Conservation (phyloP, 108 stramenopile species). For the Schizochytrium sp. region DNA sequence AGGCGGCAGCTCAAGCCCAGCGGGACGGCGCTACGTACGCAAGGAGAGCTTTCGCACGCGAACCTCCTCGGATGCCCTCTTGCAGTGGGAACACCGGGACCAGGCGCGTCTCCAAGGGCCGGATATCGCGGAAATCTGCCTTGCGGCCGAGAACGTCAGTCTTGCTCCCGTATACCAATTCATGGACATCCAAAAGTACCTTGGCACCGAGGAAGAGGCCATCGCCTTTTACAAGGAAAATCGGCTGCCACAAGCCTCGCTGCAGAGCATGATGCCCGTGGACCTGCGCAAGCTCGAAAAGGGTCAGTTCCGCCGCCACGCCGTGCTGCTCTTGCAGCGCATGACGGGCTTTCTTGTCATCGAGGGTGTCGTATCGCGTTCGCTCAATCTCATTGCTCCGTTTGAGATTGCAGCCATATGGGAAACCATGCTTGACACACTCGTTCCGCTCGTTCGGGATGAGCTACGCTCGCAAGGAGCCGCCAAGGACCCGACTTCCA, state of each 20-base stretch:
- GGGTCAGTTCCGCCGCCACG: not conserved
- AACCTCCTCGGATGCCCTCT: not conserved
- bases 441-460: not conserved
- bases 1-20: not conserved
- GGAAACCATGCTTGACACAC: not conserved
- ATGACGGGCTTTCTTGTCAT: not conserved
- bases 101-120: not conserved
- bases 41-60: not conserved
- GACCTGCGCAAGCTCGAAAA: not conserved
- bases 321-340: not conserved
- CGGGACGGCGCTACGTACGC: not conserved
- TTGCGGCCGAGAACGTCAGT: not conserved
- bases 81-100: not conserved
- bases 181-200: slow-evolving; percentile 6
- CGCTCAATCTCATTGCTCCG: not conserved
- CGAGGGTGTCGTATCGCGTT: not conserved
- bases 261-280: not conserved
- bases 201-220: not conserved
- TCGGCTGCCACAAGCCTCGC: not conserved
- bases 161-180: not conserved
- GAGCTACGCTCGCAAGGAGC: not conserved
- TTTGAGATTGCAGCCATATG: not conserved
- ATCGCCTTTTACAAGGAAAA: not conserved
- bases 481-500: not conserved
- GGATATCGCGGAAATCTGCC: slow-evolving; percentile 5